A percentile compares a stretch with the other conserved stretches of the same genome.
Conservation (phyloP, 2,329 filamentous ascomycete species). For the Tolypocladium cylindrosporum region DNA sequence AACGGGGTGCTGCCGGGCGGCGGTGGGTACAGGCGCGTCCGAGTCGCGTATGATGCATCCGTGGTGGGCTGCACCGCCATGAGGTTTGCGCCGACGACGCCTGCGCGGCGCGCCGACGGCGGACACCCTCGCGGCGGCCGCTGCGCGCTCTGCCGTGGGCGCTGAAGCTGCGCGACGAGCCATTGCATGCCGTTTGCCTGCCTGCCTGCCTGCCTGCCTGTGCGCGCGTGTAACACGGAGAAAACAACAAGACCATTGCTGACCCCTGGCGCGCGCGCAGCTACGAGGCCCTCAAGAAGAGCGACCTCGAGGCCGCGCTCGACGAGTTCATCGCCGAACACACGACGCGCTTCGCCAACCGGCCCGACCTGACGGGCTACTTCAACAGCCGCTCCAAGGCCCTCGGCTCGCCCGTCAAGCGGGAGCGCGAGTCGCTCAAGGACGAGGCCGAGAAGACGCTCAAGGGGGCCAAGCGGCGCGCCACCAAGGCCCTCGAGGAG, state of each 20-base stretch:
- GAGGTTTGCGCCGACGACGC: background rate
- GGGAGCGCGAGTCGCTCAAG: conserved; percentile 31
- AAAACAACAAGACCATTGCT: background rate
- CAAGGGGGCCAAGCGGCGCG: conserved; percentile 36
- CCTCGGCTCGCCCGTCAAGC: conserved; percentile 52
- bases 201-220: background rate
- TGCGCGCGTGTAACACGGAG: background rate
- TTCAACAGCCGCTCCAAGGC: conserved; percentile 58
- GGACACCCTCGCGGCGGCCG: background rate
- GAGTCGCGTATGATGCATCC: background rate
- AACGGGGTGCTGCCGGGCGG: background rate
- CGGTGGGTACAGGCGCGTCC: background rate
- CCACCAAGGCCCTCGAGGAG: conserved; percentile 35
- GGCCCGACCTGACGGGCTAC: conserved; percentile 61
- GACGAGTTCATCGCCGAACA: conserved; percentile 66
- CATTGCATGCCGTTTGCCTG: background rate
- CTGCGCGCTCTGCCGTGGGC: background rate
- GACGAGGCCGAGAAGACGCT: conserved; percentile 27
- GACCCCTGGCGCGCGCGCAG: conserved; percentile 29
- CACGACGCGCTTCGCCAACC: conserved; percentile 50
- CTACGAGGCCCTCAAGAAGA: conserved; percentile 63
- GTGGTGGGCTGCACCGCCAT: background rate
- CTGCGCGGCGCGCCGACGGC: background rate
- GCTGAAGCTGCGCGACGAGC: background rate
- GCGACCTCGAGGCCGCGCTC: conserved; percentile 65